These are phyloP conservation scores for Deinandra increscens DNA, from an alignment of 129 eudicot species.

Conservation along the genomic window DNA sequence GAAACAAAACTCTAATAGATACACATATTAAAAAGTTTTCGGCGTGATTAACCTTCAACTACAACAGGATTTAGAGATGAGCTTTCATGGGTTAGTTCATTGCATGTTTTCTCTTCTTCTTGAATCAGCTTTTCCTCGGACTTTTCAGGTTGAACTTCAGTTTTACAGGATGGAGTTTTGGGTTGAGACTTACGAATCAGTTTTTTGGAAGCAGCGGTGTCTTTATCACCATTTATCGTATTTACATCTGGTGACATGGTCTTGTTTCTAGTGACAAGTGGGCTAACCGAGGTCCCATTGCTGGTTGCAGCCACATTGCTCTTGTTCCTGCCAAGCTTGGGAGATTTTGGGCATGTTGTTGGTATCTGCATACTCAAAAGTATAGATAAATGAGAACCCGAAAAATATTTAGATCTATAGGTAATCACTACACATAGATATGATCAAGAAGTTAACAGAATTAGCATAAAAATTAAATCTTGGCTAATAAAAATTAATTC, in stretches of 20 bases:
- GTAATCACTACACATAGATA: not conserved
- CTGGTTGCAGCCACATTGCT: slow-evolving; percentile 32
- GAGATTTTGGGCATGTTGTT: slow-evolving; percentile 83
- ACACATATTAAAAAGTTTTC: slow-evolving; percentile 32
- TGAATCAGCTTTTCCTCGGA: slow-evolving; percentile 38
- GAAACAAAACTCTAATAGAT: slow-evolving; percentile 29
- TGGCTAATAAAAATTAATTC: not conserved
- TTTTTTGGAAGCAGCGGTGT: slow-evolving; percentile 42
- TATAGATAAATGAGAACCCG: not conserved
- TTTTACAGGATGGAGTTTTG: slow-evolving; percentile 35
- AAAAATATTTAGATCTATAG: not conserved
- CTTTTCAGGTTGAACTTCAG: slow-evolving; percentile 45
- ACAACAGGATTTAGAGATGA: slow-evolving; percentile 20
- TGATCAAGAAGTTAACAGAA: not conserved
- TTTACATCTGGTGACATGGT: slow-evolving; percentile 28
- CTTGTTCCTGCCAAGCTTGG: slow-evolving; percentile 90
- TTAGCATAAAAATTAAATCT: not conserved
- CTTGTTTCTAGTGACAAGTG: slow-evolving; percentile 27
- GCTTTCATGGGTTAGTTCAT: slow-evolving; percentile 32
- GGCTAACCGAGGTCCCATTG: slow-evolving; percentile 44
- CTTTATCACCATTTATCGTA: slow-evolving; percentile 26
- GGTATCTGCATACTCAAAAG: slow-evolving; percentile 54
- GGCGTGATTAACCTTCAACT: slow-evolving; percentile 18
- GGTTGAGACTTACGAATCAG: slow-evolving; percentile 48
- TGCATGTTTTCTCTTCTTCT: slow-evolving; percentile 35